Evolutionary conservation across 2,329 filamentous ascomycete genomes (phyloP).

Genomic region (Hypoxylon sp.): DNA sequence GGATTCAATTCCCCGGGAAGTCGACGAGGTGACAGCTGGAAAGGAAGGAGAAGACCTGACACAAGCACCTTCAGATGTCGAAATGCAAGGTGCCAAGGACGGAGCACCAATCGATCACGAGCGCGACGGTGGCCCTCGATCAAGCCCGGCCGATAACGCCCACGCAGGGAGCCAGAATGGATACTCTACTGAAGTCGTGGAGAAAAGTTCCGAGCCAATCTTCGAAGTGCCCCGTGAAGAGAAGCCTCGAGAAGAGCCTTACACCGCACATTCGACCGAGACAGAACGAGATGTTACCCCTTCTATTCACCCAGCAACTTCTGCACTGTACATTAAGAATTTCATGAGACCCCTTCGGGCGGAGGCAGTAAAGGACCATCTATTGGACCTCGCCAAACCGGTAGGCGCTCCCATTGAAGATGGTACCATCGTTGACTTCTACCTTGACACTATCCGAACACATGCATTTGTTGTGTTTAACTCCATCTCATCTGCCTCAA

Average conservation of each 20-base stretch:
- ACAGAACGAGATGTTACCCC: conserved; percentile 62
- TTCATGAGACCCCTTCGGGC: conserved; percentile 89
- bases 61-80: conserved; percentile 33
- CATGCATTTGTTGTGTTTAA: conserved; percentile 87
- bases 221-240: conserved; percentile 39
- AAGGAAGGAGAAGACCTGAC: conserved; percentile 7
- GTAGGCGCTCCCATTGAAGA: conserved; percentile 65
- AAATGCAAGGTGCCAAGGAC: conserved; percentile 35
- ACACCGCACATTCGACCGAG: conserved; percentile 40
- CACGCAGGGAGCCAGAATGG: conserved; percentile 24
- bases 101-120: conserved; percentile 25
- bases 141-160: conserved; percentile 13
- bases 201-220: conserved; percentile 37
- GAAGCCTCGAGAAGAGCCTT: conserved; percentile 45
- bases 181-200: conserved; percentile 37
- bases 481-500: conserved; percentile 77
- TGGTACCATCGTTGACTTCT: conserved; percentile 76
- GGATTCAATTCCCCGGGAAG: conserved; percentile 18
- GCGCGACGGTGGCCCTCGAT: conserved; percentile 10
- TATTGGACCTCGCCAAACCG: conserved; percentile 77
- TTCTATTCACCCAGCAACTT: conserved; percentile 79
- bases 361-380: conserved; percentile 75
- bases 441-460: conserved; percentile 87
- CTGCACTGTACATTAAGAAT: conserved; percentile 89
- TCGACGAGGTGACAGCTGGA: conserved; percentile 17